Evolutionary conservation across 108 stramenopile species (phyloP), one percentile per base, ranked within the genome.

Genomic region (Phaeodactylum tricornutum): DNA sequence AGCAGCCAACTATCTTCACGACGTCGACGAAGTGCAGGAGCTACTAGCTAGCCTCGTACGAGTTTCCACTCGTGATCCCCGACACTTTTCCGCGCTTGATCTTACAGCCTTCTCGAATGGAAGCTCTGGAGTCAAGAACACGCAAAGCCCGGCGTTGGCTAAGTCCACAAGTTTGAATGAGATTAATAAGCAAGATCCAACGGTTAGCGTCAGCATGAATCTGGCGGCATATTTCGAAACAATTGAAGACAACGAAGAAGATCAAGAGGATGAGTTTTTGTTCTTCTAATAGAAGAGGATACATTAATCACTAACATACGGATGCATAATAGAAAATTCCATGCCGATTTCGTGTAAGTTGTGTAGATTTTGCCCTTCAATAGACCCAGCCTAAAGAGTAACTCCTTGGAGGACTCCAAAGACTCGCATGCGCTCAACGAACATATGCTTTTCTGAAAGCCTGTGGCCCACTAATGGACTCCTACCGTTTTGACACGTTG

Each of bases 1-100:
- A 14, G 98, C 98, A n/a, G 82, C 80, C 2, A 84, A 75, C 48
- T 99, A 91, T 56, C 53, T 99, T 27, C 90, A 96, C 37, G 93
- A 96, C 34, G 88, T 92, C 3, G 77, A 75, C 26, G 89, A 87
- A 50, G 95, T 96, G 4, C 72, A 87, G 34, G 95, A 96, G 55
- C 64, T 99, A 22, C 62, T 96, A 40, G 64, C 87, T 24, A 74
- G 72, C 17, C 66, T 98, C 20, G 72, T 71, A 22, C 84, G 83
- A 55, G 75, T 87, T 23, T 67, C 79, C 2, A 75, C 79, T 17
- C 48, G 86, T 60, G 86, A 78, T 16, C 77, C 73, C 14, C 65
- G 53, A 30, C 83, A 56, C 50, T 79, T 75, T 47, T 87, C 86
- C 19, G 55, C 75, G 0, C 71, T 78, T 7, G 81, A 87, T 57